A percentile compares a stretch with the other conserved stretches of the same genome.
Conservation (phyloP, 495 filamentous ascomycete species). For the Hypoxylon fragiforme region DNA sequence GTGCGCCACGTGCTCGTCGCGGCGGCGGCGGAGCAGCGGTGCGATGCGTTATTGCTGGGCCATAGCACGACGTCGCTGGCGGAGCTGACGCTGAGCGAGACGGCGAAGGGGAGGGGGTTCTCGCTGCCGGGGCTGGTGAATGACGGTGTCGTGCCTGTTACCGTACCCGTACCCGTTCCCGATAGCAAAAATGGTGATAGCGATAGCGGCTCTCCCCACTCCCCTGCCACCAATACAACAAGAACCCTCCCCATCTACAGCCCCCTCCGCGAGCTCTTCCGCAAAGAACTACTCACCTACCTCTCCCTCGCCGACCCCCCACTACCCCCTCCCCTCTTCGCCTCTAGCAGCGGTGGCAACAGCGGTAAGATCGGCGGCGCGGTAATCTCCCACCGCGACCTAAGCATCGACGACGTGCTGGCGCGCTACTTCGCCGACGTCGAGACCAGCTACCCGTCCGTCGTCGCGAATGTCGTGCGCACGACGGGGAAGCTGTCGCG, state of each 20-base stretch:
- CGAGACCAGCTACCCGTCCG: slow-evolving; percentile 83
- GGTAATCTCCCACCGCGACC: slow-evolving; percentile 67
- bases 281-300: slow-evolving; percentile 73
- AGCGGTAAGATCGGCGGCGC: slow-evolving; percentile 36
- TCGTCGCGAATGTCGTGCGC: slow-evolving; percentile 91
- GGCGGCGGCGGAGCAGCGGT: slow-evolving; percentile 60
- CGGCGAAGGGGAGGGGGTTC: slow-evolving; percentile 87
- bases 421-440: slow-evolving; percentile 83
- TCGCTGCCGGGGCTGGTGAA: slow-evolving; percentile 77
- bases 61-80: slow-evolving; percentile 87
- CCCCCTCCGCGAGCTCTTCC: slow-evolving; percentile 80
- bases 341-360: slow-evolving; percentile 23
- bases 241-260: slow-evolving; percentile 54
- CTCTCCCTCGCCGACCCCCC: slow-evolving; percentile 54
- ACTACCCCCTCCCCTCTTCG: slow-evolving; percentile 52
- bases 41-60: slow-evolving; percentile 75
- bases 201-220: no score
- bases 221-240: neutral
- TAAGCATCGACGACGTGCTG: slow-evolving; percentile 91
- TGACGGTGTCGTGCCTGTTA: slow-evolving; percentile 68
- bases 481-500: slow-evolving; percentile 76
- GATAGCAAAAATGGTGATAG: no score
- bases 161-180: no score
- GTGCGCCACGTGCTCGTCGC: slow-evolving; percentile 69
- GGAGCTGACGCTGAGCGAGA: slow-evolving; percentile 80